A percentile compares a stretch with the other conserved stretches of the same genome.
These are phyloP conservation scores for Ogataea philodendri DNA, from an alignment of 805 yeast genomes.

Conservation along the genomic window DNA sequence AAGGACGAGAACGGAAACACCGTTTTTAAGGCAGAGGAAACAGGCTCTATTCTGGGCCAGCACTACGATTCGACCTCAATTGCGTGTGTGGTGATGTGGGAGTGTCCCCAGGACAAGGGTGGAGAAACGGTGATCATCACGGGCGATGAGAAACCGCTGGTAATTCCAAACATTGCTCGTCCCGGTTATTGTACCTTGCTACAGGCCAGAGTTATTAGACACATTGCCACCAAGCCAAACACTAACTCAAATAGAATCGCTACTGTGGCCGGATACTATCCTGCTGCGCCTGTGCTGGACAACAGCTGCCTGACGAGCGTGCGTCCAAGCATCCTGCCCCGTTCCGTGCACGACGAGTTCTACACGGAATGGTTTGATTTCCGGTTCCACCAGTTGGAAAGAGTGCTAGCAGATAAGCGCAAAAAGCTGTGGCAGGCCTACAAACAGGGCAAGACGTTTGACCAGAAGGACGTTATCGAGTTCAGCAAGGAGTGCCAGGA, in stretches of 20 bases:
- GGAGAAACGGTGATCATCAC: constrained; percentile 50
- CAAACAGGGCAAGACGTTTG: constrained; percentile 27
- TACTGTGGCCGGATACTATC: constrained; percentile 34
- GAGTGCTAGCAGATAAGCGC: constrained; percentile 25
- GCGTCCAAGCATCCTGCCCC: constrained; percentile 36
- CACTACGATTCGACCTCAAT: constrained; percentile 48
- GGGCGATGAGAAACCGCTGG: constrained; percentile 36
- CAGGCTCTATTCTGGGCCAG: constrained; percentile 47
- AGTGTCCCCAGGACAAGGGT: constrained; percentile 46
- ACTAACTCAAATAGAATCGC: constrained; percentile 37
- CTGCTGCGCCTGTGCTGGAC: constrained; percentile 31
- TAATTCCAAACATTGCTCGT: constrained; percentile 34
- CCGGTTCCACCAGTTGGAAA: constrained; percentile 31
- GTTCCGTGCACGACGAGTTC: constrained; percentile 34
- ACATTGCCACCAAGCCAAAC: constrained; percentile 46
- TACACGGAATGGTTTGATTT: constrained; percentile 38
- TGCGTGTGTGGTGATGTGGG: constrained; percentile 49
- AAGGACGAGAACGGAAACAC: constrained; percentile 15
- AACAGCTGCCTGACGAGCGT: constrained; percentile 36
- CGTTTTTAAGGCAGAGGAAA: constrained; percentile 31
- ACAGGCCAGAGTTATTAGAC: constrained; percentile 47
- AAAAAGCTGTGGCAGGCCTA: constrained; percentile 20
- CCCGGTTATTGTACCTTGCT: constrained; percentile 49
- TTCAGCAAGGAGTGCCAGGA: constrained; percentile 31
- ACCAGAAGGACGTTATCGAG: constrained; percentile 30